These are phyloP conservation scores for Pseudocercospora crystallina DNA, from an alignment of 2,329 filamentous ascomycete genomes.

Conservation along the genomic window DNA sequence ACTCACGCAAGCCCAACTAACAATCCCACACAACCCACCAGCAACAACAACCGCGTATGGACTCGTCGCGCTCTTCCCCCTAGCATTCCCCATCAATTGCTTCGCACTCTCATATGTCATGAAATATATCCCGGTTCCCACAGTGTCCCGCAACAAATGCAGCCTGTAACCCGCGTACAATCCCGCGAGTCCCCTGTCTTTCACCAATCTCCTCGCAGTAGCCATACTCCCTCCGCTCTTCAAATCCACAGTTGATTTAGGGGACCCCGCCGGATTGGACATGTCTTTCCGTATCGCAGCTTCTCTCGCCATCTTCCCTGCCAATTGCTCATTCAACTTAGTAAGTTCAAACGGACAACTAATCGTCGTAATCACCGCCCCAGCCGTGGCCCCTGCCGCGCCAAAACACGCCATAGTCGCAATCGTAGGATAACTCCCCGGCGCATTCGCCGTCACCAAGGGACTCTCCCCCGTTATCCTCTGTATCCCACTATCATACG, in stretches of 20 bases:
- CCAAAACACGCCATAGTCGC: conserved; percentile 76
- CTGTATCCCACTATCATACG: conserved; percentile 69
- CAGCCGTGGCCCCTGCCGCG: conserved; percentile 73
- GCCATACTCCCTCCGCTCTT: conserved; percentile 32
- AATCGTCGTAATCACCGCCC: conserved; percentile 75
- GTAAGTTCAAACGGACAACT: conserved; percentile 87
- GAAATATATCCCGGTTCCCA: conserved; percentile 84
- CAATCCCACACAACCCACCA: conserved; percentile 77
- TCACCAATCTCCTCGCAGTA: conserved; percentile 76
- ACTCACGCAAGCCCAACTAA: conserved; percentile 78
- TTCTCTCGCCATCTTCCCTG: conserved; percentile 66
- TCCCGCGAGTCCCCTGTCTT: conserved; percentile 69
- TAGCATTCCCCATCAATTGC: conserved; percentile 73
- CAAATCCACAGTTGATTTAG: conserved; percentile 10
- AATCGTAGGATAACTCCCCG: conserved; percentile 68
- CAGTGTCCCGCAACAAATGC: conserved; percentile 81
- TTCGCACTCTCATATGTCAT: conserved; percentile 87
- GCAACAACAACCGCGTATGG: conserved; percentile 76
- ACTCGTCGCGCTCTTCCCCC: conserved; percentile 71
- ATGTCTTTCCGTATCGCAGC: conserved; percentile 6
- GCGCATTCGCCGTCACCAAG: conserved; percentile 68
- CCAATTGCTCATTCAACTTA: conserved; percentile 85
- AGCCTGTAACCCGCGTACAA: conserved; percentile 79
- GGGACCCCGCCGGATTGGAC: conserved; percentile 1
- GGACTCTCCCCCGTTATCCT: conserved; percentile 66